These are phyloP conservation scores for Magnaporthiopsis rhizophila DNA, from an alignment of 2,329 filamentous ascomycete genomes.

Conservation along the genomic window DNA sequence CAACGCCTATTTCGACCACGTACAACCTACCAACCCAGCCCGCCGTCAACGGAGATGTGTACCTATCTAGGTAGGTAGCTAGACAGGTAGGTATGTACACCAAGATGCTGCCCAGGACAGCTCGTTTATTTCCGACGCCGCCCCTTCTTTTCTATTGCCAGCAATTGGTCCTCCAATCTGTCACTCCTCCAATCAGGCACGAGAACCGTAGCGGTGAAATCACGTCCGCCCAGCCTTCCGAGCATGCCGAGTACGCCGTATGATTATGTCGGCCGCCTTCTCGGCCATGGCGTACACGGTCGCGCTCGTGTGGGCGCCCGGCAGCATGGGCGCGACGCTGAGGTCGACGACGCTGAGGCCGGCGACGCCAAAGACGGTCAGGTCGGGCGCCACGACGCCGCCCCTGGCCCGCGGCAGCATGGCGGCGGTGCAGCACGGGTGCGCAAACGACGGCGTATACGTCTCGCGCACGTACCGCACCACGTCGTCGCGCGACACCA, in stretches of 20 bases:
- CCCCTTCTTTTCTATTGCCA: too few species aligned
- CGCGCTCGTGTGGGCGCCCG: slow-evolving; percentile 16
- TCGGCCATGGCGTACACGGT: slow-evolving; percentile 15
- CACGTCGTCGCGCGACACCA: too few species aligned
- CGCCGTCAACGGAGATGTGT: too few species aligned
- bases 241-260: neutral
- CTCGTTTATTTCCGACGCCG: too few species aligned
- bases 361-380: slow-evolving; percentile 16
- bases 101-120: too few species aligned
- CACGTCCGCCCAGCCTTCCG: too few species aligned
- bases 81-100: too few species aligned
- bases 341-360: slow-evolving; percentile 17
- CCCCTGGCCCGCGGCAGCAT: slow-evolving; percentile 15
- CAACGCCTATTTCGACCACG: neutral
- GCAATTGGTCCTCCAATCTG: too few species aligned
- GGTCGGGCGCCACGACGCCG: slow-evolving; percentile 5
- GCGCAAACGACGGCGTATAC: slow-evolving; percentile 8
- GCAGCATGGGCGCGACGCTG: slow-evolving; percentile 14
- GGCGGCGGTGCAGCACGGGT: slow-evolving; percentile 16
- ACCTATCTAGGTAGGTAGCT: too few species aligned
- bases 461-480: slow-evolving; percentile 6
- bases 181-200: too few species aligned
- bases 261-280: slow-evolving; percentile 4
- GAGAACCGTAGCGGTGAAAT: too few species aligned
- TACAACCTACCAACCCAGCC: too few species aligned